phyloP scores from a whole-genome alignment of 768 basidiomycete species.

The Daedaleopsis sinensis region DNA sequence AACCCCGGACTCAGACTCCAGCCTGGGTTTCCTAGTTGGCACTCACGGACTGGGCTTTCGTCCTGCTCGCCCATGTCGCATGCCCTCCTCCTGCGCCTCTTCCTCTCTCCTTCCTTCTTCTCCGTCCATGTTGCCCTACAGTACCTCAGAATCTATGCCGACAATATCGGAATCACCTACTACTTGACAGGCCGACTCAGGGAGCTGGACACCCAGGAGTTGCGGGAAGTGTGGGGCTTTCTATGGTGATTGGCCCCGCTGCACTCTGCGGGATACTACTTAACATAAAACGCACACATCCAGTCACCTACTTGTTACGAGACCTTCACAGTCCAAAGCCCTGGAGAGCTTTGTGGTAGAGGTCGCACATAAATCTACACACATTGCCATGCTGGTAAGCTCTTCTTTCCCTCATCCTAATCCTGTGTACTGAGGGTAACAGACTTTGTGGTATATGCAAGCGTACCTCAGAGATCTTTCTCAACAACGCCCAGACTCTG shows the following conservation, averaged over 20 bases:
- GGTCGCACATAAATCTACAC: conserved; percentile 86
- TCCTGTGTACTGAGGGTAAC: conserved; percentile 17
- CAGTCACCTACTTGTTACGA: conserved; percentile 95
- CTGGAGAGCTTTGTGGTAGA: conserved; percentile 94
- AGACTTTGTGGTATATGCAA: conserved; percentile 99
- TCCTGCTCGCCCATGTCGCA: conserved; percentile 50
- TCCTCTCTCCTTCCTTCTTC: conserved; percentile 91
- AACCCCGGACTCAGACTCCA: background rate
- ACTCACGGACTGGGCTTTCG: background rate
- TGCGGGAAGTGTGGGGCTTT: conserved; percentile 89
- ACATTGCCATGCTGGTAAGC: conserved; percentile 94
- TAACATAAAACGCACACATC: conserved; percentile 25
- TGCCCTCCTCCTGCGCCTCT: conserved; percentile 88
- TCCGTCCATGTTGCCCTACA: conserved; percentile 91
- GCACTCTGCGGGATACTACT: conserved; percentile 10
- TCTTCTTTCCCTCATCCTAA: background rate
- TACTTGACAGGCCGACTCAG: conserved; percentile 79
- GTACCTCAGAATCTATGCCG: conserved; percentile 79
- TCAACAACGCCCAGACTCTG: conserved; percentile 55
- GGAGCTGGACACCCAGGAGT: conserved; percentile 66
- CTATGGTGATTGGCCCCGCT: conserved; percentile 59
- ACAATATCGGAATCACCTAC: conserved; percentile 91
- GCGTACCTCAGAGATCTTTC: conserved; percentile 86
- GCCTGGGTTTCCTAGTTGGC: background rate
- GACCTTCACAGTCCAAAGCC: conserved; percentile 89